Percentiles rank a stretch among this genome's conserved stretches.
phyloP scores from a whole-genome alignment of 345 rosid species.

The Populus nigra region DNA sequence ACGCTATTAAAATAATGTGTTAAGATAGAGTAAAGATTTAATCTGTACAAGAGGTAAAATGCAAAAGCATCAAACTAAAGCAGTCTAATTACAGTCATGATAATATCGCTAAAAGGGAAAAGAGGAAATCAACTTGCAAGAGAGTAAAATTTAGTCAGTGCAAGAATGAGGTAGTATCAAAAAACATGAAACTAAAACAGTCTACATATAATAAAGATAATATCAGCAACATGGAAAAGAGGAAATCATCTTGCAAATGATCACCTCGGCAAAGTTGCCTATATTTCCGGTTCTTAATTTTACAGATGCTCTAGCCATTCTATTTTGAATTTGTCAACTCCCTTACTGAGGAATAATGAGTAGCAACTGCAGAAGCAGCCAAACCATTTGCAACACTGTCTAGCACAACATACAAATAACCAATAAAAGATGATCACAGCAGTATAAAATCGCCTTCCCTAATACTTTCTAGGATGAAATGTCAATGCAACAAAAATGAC shows the following conservation, averaged over 20 bases:
- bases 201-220: neutral
- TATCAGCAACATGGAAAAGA: constrained; percentile 53
- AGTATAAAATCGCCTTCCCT: neutral
- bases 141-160: neutral
- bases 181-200: neutral
- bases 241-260: constrained; percentile 34
- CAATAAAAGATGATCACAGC: neutral
- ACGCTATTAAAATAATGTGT: neutral
- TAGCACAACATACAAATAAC: neutral
- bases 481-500: neutral
- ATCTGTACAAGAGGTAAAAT: neutral
- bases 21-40: neutral
- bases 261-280: constrained; percentile 51
- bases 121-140: constrained; percentile 33
- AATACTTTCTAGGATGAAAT: neutral
- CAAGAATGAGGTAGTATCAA: neutral
- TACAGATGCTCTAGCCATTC: neutral
- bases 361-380: neutral
- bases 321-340: neutral
- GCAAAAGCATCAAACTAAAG: neutral
- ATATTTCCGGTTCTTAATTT: neutral
- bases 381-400: neutral
- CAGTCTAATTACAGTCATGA: neutral
- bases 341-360: neutral
- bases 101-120: constrained; percentile 48